phyloP scores from a whole-genome alignment of 75 land plant species.

The Azolla pinnata region DNA sequence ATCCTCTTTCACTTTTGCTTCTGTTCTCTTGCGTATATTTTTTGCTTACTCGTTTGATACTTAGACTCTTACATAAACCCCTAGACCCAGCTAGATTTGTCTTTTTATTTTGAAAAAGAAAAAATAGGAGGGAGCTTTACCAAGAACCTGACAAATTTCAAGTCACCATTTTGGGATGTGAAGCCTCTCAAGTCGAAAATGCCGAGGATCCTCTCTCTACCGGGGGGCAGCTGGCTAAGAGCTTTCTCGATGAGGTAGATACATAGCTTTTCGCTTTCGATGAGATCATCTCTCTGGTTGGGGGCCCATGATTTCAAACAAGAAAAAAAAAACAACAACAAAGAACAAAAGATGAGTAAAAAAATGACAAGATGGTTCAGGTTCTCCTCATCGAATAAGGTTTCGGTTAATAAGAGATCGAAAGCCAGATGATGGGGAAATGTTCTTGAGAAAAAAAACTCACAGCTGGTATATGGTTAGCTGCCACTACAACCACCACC shows the following conservation, averaged over 20 bases:
- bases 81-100: no score
- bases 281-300: slow-evolving; percentile 52
- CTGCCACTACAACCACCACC: slow-evolving; percentile 89
- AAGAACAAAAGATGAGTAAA: not conserved
- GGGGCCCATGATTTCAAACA: no score
- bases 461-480: slow-evolving; percentile 81
- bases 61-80: no score
- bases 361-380: not conserved
- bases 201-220: slow-evolving; percentile 67
- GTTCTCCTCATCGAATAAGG: no score
- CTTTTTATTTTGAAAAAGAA: no score
- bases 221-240: slow-evolving; percentile 61
- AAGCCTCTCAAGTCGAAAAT: slow-evolving; percentile 88
- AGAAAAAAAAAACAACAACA: slow-evolving; percentile 5
- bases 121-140: no score
- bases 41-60: no score
- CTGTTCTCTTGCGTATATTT: no score
- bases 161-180: slow-evolving; percentile 58
- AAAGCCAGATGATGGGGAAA: no score
- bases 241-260: slow-evolving; percentile 82
- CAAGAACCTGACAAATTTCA: slow-evolving; percentile 70
- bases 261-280: slow-evolving; percentile 72
- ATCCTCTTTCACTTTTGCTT: no score
- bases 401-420: not conserved
- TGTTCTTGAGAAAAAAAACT: no score